Evolutionary conservation across 1,284 basidiomycete species (phyloP), one percentile per base, ranked within the genome.

Genomic region (Papiliotrema fonsecae): DNA sequence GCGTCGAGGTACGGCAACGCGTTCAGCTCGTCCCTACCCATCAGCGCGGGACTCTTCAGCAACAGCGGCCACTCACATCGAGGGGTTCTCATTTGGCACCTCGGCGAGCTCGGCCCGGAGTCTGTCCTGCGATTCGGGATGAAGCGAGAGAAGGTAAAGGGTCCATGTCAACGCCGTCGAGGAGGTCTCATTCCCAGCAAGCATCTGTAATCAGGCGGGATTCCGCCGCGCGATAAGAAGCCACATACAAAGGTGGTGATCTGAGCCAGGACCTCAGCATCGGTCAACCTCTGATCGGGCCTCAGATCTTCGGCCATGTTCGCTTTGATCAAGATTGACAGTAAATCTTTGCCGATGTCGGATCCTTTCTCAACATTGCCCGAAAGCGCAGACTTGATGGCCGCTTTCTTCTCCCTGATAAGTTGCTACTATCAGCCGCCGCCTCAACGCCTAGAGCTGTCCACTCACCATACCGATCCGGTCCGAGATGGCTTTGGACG

Each of bases 141-240:
- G 64, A 28, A 74, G 75, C 0, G 82, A 75, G 18, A 89, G 80
- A 24, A 80, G 79, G 64, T 83, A 84, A 1, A 88, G 72, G 49
- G 79, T 81, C 87, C 87, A 91, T 4, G 83, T 80, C 1, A 86
- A 74, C 0, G 84, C 82, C 0, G 81, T 82, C 0, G 81, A 81
- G 0, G 82, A 85, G 0, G 88, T 90, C 65, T 90, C 87, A 66
- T 89, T 85, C 0, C 88, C 88, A 1, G 72, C 70, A 0, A 71
- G 54, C 56, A 72, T 67, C 68, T 70, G 47, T 30, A 11, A 26
- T 16, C 22, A 51, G n/a, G 22, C 18, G 34, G 9, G 7, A 24
- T 2, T 11, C 5, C 24, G 3, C 7, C 7, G 5, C 7, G 31
- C 24, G 21, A n/a, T n/a, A n/a, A n/a, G n/a, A n/a, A n/a, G n/a